Base-by-base conservation (phyloP, 2,329 filamentous ascomycete genomes). In the Sporothrix phasma region DNA sequence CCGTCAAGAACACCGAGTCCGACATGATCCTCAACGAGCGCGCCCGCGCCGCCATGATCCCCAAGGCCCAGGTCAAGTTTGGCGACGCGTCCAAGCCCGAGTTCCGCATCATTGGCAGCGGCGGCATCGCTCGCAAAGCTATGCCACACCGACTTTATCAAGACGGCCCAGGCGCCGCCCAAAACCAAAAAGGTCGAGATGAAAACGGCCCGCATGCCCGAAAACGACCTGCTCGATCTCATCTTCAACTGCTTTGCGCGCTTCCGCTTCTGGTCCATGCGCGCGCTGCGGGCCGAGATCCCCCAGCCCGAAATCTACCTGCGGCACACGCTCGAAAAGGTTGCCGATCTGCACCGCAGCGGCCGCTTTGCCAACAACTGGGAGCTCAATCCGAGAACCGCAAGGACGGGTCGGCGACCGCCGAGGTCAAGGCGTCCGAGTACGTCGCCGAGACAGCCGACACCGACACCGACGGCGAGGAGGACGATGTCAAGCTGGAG, bases 191-290 rank as follows among this genome's bases (percentile, higher is more conserved):
- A 84, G 76, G 78, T 83, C 73, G 87, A 90, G 70, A 87, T 90
- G 76, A 97, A 97, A 79, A 88, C 90, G 31, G 89, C 90, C 39
- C 92, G 94, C 76, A 92, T 97, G 76, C 87, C 91, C 51, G 87
- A 92, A 75, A 88, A 91, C 79, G 88, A 94, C 71, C 85, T 99
- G 67, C 78, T 96, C 76, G 92, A 97, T 76, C 83, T 85, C 68
- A 86, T 99, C 66, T 92, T 93, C 79, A 78, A 83, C 58, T 88
- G 87, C 73, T 99, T 97, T 84, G 84, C 87, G 64, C 80, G 88
- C 71, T 96, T 89, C 80, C 86, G 88, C 70, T 97, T 94, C 76
- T 99, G 93, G 92, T 87, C 89, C n/a, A 89, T 97, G 81, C 92
- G 90, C 72, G 85, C 88, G 5, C 83, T 99, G 69, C 90, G 91